A percentile compares a stretch with the other conserved stretches of the same genome.
Evolutionary conservation across 2,329 filamentous ascomycete genomes (phyloP).

Genomic region (Arachnomyces sp.): DNA sequence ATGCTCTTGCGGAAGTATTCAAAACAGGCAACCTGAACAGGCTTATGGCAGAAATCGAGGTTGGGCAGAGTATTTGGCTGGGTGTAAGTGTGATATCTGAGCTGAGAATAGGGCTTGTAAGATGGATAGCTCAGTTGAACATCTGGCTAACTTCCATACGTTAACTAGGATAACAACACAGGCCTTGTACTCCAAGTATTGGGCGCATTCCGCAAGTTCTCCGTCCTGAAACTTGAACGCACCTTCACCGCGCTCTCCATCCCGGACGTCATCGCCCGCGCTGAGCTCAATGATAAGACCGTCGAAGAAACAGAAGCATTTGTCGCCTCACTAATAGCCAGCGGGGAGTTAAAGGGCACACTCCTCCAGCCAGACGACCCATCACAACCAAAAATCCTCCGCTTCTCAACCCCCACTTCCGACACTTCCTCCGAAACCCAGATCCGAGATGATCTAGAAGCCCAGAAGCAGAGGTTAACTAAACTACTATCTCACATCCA

Average conservation of each 20-base stretch:
- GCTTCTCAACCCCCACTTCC: constrained; percentile 38
- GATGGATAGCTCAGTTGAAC: not conserved
- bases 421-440: constrained; percentile 27
- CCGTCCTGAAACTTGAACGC: constrained; percentile 62
- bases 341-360: constrained; percentile 43
- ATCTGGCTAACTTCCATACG: constrained; percentile 7
- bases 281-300: constrained; percentile 20
- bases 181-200: constrained; percentile 63
- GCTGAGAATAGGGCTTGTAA: too few relatives aligned
- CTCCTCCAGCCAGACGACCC: constrained; percentile 37
- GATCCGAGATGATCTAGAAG: constrained; percentile 36
- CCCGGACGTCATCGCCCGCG: constrained; percentile 34
- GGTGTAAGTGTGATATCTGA: constrained; percentile 34
- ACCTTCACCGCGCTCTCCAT: constrained; percentile 61
- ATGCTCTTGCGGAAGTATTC: constrained; percentile 61
- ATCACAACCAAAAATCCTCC: constrained; percentile 40
- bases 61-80: constrained; percentile 52
- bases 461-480: constrained; percentile 44
- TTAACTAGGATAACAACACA: constrained; percentile 58
- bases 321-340: constrained; percentile 40
- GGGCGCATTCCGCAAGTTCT: constrained; percentile 64
- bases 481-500: constrained; percentile 44
- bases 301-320: constrained; percentile 24
- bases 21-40: constrained; percentile 48
- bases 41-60: constrained; percentile 57